Evolutionary conservation across 768 basidiomycete species (phyloP), one percentile per base, ranked within the genome.

Genomic region (Candolleomyces aberdarensis): DNA sequence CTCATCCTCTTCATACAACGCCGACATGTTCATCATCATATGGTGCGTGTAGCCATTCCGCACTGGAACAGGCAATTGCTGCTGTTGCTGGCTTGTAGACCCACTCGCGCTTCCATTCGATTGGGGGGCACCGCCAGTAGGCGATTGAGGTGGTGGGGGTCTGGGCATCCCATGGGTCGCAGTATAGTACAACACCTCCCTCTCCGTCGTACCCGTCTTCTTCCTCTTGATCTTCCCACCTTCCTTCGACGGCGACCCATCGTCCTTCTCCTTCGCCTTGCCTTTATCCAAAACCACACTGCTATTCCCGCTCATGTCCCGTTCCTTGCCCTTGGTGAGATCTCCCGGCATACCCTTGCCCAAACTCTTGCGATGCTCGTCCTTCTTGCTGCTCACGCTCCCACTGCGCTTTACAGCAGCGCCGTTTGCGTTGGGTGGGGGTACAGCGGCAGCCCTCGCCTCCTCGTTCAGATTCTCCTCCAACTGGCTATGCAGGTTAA

Each of bases 251-350:
- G 36, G 36, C 11, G 36, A 36, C 11, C 6, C 36, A 36, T 55
- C 61, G 49, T 61, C 62, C 15, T 57, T 64, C 61, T 67, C 64
- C 64, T 70, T 56, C 58, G 50, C 64, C 39, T 61, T 60, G 26
- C 62, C 64, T 43, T 59, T 63, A 39, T 31, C 55, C 6, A 62
- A 7, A 36, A 11, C 36, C 36, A 7, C 36, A 76, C 75, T 22
- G 57, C 48, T 48, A 29, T 59, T 32, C 22, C 44, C 44, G 29
- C 39, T 36, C 36, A 11, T 11, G 11, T 36, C 17, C 20, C 50
- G 31, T 31, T 44, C n/a, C 36, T 39, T 44, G 41, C 52, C 50
- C 51, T 44, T 57, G 44, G 11, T 17, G 0, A 36, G 11, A 36
- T 32, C 44, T 39, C 26, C 31, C 29, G 59, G 43, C 10, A 17